Conservation (phyloP, 805 yeast species). For the Hanseniaspora meyeri region DNA sequence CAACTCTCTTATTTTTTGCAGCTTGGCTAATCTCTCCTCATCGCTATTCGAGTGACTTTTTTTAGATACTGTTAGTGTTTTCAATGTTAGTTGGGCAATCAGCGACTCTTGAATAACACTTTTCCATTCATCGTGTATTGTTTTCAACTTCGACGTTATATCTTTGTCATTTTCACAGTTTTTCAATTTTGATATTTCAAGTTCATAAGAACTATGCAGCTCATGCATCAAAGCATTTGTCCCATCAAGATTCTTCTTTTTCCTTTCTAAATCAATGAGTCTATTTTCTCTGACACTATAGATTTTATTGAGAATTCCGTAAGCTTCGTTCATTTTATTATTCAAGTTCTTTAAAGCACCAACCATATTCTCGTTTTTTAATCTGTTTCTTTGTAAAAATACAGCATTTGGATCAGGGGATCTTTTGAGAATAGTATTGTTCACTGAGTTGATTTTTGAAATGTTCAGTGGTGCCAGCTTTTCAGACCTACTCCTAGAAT, state of each 20-base stretch:
- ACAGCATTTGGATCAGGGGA: background rate
- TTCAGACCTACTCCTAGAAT: background rate
- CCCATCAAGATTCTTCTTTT: too few species aligned
- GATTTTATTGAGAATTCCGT: slow-evolving; percentile 1
- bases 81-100: slow-evolving; percentile 4
- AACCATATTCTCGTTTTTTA: slow-evolving; percentile 2
- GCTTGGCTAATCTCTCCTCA: background rate
- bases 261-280: background rate
- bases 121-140: background rate
- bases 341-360: background rate
- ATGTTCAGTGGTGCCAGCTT: slow-evolving; percentile 8
- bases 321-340: background rate
- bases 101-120: background rate
- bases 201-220: background rate
- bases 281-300: slow-evolving; percentile 1
- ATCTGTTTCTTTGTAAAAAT: background rate
- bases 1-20: background rate
- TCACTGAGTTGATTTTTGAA: background rate
- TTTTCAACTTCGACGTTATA: background rate
- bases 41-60: background rate
- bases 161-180: background rate
- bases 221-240: background rate
- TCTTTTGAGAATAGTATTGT: background rate
- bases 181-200: background rate
- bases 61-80: background rate